Conservation (phyloP, 495 filamentous ascomycete species). For the Lophiostoma macrostomum region DNA sequence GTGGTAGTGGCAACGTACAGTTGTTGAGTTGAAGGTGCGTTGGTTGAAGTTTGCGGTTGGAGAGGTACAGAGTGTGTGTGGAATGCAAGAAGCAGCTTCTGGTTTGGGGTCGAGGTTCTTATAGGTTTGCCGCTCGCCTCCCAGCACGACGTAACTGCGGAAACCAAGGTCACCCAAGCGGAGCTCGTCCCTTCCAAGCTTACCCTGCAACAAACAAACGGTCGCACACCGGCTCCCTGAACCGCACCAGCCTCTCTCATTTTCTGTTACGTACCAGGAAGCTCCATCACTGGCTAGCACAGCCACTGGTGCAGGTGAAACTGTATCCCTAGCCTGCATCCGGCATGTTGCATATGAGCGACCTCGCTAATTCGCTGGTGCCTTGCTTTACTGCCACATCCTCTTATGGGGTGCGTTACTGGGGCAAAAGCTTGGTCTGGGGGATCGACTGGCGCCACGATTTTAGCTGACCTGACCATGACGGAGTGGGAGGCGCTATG, state of each 20-base stretch:
- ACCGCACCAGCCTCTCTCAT: constrained; percentile 8
- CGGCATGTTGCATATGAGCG: neutral
- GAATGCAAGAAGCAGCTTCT: neutral
- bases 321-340: neutral
- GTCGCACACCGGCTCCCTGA: neutral
- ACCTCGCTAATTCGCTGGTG: neutral
- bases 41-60: constrained; percentile 14
- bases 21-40: neutral
- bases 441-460: constrained; percentile 3
- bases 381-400: constrained; percentile 3
- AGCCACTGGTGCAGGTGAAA: constrained; percentile 12
- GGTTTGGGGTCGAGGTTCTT: constrained; percentile 3
- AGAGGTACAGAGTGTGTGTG: no score
- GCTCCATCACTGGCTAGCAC: constrained; percentile 4
- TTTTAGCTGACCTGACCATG: neutral
- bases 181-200: neutral
- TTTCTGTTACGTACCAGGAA: constrained; percentile 7
- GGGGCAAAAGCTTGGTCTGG: constrained; percentile 7
- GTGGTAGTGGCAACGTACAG: neutral
- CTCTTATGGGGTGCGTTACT: neutral
- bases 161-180: neutral
- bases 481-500: constrained; percentile 9
- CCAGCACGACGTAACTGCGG: no score
- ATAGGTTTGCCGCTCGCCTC: neutral
- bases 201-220: constrained; percentile 11